Percentiles rank a stretch among this genome's conserved stretches.
Conservation (phyloP, 2,329 filamentous ascomycete species). For the Alternaria novae-zelandiae region DNA sequence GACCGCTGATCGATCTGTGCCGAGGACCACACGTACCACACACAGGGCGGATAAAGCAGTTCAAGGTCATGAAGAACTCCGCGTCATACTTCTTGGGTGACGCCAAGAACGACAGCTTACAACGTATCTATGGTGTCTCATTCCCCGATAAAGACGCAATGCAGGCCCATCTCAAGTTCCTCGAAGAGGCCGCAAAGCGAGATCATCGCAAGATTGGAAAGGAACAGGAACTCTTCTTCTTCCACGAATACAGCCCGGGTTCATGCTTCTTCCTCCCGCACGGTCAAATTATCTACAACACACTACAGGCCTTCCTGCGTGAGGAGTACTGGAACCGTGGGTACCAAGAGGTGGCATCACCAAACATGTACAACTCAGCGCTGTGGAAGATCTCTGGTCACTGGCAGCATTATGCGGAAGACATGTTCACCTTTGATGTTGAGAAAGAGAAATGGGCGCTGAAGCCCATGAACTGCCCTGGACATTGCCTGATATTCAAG, state of each 20-base stretch:
- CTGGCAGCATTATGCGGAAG: constrained; percentile 90
- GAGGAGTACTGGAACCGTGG: constrained; percentile 91
- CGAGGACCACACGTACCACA: constrained; percentile 93
- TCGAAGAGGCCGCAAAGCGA: constrained; percentile 97
- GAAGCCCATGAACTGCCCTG: constrained; percentile 99
- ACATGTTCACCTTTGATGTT: constrained; percentile 87
- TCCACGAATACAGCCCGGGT: constrained; percentile 90
- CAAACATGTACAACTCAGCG: constrained; percentile 93
- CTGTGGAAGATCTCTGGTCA: constrained; percentile 96
- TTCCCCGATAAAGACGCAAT: constrained; percentile 97
- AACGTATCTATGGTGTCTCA: constrained; percentile 94
- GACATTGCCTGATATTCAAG: constrained; percentile 87
- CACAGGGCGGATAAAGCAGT: constrained; percentile 92
- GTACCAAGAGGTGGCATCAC: constrained; percentile 93
- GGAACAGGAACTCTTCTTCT: constrained; percentile 98
- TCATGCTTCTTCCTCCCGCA: constrained; percentile 92
- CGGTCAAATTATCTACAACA: constrained; percentile 92
- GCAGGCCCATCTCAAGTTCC: constrained; percentile 89
- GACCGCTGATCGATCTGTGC: constrained; percentile 93
- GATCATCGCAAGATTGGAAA: constrained; percentile 93
- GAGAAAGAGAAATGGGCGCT: constrained; percentile 87
- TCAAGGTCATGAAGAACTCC: constrained; percentile 88
- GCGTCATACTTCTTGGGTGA: constrained; percentile 94
- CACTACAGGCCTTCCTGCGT: constrained; percentile 79
- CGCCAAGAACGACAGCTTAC: constrained; percentile 90